Base-by-base conservation (phyloP, 768 basidiomycete species). In the Leccinum subtestaceum region DNA sequence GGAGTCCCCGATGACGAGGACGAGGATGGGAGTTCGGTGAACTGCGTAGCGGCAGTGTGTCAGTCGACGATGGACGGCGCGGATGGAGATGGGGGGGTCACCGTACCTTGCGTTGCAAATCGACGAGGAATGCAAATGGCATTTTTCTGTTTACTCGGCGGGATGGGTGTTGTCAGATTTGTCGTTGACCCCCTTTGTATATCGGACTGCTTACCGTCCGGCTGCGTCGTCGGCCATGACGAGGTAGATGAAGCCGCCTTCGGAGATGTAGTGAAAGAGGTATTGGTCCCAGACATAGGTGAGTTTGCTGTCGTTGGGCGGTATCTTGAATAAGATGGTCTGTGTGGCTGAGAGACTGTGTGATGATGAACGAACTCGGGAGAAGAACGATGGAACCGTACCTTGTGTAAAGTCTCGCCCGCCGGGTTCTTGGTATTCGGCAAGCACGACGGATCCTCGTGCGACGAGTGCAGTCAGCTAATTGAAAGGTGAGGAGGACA, bases 151-250 rank as follows among this genome's bases (percentile, higher is more conserved):
- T 21, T 47, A 17, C 58, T 23, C 38, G 11, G 32, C 38, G 7
- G 15, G 4, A 17, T 6, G 38, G 38, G 63, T 36, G 63, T 31
- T 32, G 34, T 55, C 25, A 60, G 47, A 38, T 4, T 8, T 38
- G 17, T 38, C 38, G 38, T 38, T 38, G 5, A 34, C 46, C 8
- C 10, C n/a, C 13, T 15, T 38, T 40, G 21, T 11, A 32, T 29
- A 25, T n/a, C 4, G 53, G 45, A 9, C 15, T 25, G 71, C 84
- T 63, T 59, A 91, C 92, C 96, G 81, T 57, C 95, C 95, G 17
- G 87, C 91, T 43, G 88, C 81, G 72, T 98, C 95, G 70, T 98
- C 94, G 5, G 93, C 93, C 87, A 99, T 95, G 56, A 95, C 91
- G 23, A 98, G 82, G 73, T 89, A 95, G 38, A 87, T 87, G 70